phyloP scores from a whole-genome alignment of 192 early-diverging fungal genomes.

The Coemansia sp. region DNA sequence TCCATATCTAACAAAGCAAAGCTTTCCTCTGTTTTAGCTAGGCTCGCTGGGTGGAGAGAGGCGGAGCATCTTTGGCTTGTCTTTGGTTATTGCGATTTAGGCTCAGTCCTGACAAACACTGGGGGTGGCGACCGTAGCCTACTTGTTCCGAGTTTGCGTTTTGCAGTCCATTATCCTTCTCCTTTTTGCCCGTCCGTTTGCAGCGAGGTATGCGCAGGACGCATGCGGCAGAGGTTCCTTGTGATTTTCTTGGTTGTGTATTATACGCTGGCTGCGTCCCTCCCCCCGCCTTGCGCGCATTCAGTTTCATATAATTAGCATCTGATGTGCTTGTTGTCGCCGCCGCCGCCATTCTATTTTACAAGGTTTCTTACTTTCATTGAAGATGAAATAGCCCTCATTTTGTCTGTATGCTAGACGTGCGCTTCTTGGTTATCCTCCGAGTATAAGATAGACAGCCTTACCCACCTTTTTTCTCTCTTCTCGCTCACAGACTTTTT shows the following conservation, averaged over 20 bases:
- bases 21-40: not conserved
- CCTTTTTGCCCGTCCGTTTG: slow-evolving; percentile 4
- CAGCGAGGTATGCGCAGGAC: slow-evolving; percentile 13
- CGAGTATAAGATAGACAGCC: slow-evolving; percentile 14
- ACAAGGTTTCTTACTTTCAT: slow-evolving; percentile 26
- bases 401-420: slow-evolving; percentile 12
- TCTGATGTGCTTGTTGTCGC: slow-evolving; percentile 30
- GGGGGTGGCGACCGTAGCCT: slow-evolving; percentile 5
- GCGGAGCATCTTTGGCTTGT: slow-evolving; percentile 2
- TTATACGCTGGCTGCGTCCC: slow-evolving; percentile 22
- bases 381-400: slow-evolving; percentile 18
- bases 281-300: slow-evolving; percentile 47
- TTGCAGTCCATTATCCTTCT: slow-evolving; percentile 1
- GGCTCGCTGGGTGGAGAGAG: not conserved
- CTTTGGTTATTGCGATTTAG: slow-evolving; percentile 6
- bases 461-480: slow-evolving; percentile 11
- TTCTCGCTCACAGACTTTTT: slow-evolving; percentile 1
- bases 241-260: slow-evolving; percentile 48
- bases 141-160: slow-evolving; percentile 9
- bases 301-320: slow-evolving; percentile 54
- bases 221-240: slow-evolving; percentile 21
- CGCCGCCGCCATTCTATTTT: slow-evolving; percentile 28
- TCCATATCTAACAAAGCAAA: not conserved
- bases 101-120: slow-evolving; percentile 3
- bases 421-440: slow-evolving; percentile 23